Evolutionary conservation across 352 stramenopile genomes (phyloP), one percentile per base, ranked within the genome.

Genomic region (Saprolegnia parasitica): DNA sequence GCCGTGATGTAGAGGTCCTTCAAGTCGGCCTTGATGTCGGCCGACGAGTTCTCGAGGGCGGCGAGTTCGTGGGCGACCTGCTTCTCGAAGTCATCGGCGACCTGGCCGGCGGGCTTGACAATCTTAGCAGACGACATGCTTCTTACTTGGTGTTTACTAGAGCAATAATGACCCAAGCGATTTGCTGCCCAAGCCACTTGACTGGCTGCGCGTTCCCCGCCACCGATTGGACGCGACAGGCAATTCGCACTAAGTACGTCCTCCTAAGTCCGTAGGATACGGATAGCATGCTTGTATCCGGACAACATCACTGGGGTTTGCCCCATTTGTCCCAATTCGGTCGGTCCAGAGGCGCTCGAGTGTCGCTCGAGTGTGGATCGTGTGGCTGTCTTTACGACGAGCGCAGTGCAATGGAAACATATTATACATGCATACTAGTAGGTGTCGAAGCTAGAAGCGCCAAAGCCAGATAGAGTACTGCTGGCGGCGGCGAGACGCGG

Each of bases 1-100:
- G 95, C 95, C 35, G 93, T 97, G 89, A 99, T 99, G 90, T 99
- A 98, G 67, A 99, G 88, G 76, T 98, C 91, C 78, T 96, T 93
- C 29, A 99, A 88, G 72, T 98, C 96, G 73, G 95, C 94, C 90
- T 99, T 99, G 78, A 99, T 90, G 77, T 99, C 96, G 23, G 90
- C 86, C 73, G 92, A 88, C 68, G 94, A 98, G 80, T 95, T 95
- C 82, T 97, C 85, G 49, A 93, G 80, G 78, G 92, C 91, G 70
- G 77, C 75, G n/a, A 95, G 80, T 75, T 93, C 87, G 81, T 95
- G 86, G 29, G 85, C 84, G 29, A 95, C 87, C 77, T 93, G 87
- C 75, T 90, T 81, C 77, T 95, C 87, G 73, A 95, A 95, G 79
- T 95, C 87, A 71, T 95, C 87, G 60, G 87, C 61, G 76, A 78